phyloP scores from a whole-genome alignment of 2,329 filamentous ascomycete species.

The Podosphaera fusca region DNA sequence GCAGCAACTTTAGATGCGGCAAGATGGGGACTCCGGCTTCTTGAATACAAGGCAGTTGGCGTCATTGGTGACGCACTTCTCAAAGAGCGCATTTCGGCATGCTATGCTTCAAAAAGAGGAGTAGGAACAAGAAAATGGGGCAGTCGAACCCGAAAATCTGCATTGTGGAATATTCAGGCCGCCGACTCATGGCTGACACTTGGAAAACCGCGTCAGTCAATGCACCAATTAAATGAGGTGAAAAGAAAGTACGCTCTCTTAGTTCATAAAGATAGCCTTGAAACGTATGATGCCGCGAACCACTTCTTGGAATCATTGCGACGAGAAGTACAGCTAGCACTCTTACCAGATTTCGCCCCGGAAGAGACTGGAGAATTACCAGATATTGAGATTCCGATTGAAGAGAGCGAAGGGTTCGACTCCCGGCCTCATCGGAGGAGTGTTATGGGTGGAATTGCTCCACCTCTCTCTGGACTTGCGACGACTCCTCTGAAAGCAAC shows the following conservation, averaged over 20 bases:
- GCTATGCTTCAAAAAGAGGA: conserved; percentile 53
- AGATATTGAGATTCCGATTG: conserved; percentile 17
- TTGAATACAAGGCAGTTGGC: conserved; percentile 58
- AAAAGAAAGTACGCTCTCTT: conserved; percentile 28
- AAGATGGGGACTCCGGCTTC: conserved; percentile 56
- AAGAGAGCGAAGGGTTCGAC: conserved; percentile 32
- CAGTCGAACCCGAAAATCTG: conserved; percentile 57
- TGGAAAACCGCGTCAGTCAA: conserved; percentile 55
- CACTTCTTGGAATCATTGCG: conserved; percentile 30
- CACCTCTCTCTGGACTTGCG: conserved; percentile 22
- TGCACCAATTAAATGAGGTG: conserved; percentile 52
- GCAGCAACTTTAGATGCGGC: conserved; percentile 69
- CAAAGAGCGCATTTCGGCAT: conserved; percentile 66
- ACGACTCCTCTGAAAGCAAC: conserved; percentile 22
- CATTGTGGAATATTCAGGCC: conserved; percentile 66
- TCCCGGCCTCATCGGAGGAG: conserved; percentile 30
- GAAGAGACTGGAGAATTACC: conserved; percentile 13
- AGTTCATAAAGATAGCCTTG: conserved; percentile 26
- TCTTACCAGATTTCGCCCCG: conserved; percentile 14
- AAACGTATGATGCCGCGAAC: conserved; percentile 26
- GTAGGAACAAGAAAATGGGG: conserved; percentile 45
- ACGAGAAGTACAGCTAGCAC: conserved; percentile 14
- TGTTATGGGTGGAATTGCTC: conserved; percentile 23
- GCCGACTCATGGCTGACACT: conserved; percentile 66
- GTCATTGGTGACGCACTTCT: conserved; percentile 58